Evolutionary conservation across 78 protist species (phyloP).

Genomic region (Dictyostelium purpureum): DNA sequence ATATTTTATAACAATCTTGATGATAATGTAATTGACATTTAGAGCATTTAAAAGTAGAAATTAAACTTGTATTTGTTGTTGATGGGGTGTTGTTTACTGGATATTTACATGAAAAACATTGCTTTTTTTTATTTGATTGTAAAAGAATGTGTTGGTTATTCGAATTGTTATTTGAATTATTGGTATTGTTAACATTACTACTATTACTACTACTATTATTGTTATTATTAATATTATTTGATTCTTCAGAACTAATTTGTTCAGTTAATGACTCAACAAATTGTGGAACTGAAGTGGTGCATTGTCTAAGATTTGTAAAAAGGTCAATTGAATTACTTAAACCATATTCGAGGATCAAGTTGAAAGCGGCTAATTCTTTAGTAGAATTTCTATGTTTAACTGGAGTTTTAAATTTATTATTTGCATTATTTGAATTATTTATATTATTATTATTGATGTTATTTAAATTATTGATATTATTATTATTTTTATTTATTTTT

Average conservation of each 20-base stretch:
- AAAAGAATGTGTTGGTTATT: background rate
- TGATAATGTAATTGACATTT: slow-evolving; percentile 36
- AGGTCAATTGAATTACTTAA: slow-evolving; percentile 33
- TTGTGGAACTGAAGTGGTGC: slow-evolving; percentile 19
- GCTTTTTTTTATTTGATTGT: background rate
- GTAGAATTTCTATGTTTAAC: slow-evolving; percentile 74
- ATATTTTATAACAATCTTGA: background rate
- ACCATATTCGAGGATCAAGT: slow-evolving; percentile 49
- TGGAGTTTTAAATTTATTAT: slow-evolving; percentile 34
- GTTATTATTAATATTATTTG: background rate
- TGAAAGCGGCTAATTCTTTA: slow-evolving; percentile 54
- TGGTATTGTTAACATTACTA: background rate
- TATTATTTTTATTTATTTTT: background rate
- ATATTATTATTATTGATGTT: background rate
- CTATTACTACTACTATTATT: background rate
- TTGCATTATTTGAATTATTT: background rate
- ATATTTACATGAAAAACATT: slow-evolving; percentile 16
- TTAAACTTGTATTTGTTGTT: background rate
- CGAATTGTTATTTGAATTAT: background rate
- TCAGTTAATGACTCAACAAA: slow-evolving; percentile 58
- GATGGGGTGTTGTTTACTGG: background rate
- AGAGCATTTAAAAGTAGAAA: slow-evolving; percentile 23
- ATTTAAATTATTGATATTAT: background rate
- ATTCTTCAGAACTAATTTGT: slow-evolving; percentile 29
- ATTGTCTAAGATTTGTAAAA: slow-evolving; percentile 20